Evolutionary conservation across 2,329 filamentous ascomycete species (phyloP).

Genomic region (Alternaria novae-zelandiae): DNA sequence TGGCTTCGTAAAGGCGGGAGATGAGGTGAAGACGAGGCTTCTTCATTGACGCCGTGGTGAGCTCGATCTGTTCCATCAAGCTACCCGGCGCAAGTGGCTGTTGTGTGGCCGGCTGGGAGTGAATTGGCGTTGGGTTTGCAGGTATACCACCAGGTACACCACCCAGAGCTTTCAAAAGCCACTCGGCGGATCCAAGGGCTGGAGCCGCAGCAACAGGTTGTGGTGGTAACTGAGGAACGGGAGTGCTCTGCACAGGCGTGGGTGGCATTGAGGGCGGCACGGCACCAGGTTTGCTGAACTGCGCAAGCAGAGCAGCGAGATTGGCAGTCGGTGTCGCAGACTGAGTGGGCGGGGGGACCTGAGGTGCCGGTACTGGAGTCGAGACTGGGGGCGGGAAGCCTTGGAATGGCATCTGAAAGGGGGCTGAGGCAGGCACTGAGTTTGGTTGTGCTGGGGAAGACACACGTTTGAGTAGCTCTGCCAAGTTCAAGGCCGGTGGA

Average conservation of each 20-base stretch:
- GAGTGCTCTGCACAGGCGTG: constrained; percentile 21
- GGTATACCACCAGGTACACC: constrained; percentile 32
- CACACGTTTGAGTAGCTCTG: constrained; percentile 38
- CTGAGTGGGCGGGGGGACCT: constrained; percentile 33
- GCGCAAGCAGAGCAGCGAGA: constrained; percentile 41
- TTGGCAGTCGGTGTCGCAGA: constrained; percentile 35
- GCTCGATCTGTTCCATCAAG: constrained; percentile 59
- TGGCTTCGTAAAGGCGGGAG: constrained; percentile 75
- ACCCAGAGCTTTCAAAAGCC: constrained; percentile 42
- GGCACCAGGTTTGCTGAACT: constrained; percentile 36
- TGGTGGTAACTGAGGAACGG: constrained; percentile 26
- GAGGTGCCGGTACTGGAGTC: constrained; percentile 28
- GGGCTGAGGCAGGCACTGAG: constrained; percentile 29
- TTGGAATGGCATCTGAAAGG: constrained; percentile 38
- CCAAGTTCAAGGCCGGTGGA: constrained; percentile 33
- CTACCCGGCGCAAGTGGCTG: constrained; percentile 45
- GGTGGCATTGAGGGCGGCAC: constrained; percentile 22
- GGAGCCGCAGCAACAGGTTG: constrained; percentile 21
- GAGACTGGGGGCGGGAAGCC: constrained; percentile 28
- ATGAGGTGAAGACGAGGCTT: constrained; percentile 78
- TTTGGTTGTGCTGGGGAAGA: constrained; percentile 35
- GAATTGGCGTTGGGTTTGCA: constrained; percentile 33
- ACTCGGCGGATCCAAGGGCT: constrained; percentile 33
- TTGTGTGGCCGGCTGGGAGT: constrained; percentile 34
- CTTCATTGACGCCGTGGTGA: constrained; percentile 74